These are phyloP conservation scores for Botryobasidium botryosum DNA, from an alignment of 768 basidiomycete species.

Conservation along the genomic window DNA sequence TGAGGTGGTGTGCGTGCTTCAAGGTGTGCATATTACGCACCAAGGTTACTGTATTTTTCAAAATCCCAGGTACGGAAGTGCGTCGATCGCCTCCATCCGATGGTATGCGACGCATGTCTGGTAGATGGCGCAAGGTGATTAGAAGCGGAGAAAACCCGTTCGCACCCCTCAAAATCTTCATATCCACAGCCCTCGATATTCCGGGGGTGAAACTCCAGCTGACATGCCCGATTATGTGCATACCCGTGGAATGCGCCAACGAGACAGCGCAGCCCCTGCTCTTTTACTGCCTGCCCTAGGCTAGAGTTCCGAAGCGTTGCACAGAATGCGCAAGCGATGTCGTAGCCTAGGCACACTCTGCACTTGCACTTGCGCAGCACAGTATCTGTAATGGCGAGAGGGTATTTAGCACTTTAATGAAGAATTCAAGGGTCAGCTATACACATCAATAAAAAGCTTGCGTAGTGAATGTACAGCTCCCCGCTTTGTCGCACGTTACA, in stretches of 20 bases:
- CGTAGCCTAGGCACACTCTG: neutral
- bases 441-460: neutral
- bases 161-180: constrained; percentile 2
- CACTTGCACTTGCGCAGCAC: neutral
- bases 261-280: neutral
- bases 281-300: neutral
- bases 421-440: neutral
- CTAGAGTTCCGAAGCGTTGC: neutral
- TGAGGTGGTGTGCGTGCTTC: too few species aligned
- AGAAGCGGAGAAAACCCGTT: constrained; percentile 1
- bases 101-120: neutral
- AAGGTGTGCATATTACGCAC: too few species aligned
- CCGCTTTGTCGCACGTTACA: neutral
- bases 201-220: neutral
- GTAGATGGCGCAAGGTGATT: neutral
- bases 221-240: constrained; percentile 4
- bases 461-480: neutral
- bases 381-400: neutral
- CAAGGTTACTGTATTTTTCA: too few species aligned
- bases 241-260: constrained; percentile 4
- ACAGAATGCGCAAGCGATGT: neutral
- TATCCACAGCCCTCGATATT: neutral
- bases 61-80: neutral
- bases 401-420: constrained; percentile 4
- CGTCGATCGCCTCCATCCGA: neutral